Conservation (phyloP, 768 basidiomycete genomes). For the Hebeloma cylindrosporum region DNA sequence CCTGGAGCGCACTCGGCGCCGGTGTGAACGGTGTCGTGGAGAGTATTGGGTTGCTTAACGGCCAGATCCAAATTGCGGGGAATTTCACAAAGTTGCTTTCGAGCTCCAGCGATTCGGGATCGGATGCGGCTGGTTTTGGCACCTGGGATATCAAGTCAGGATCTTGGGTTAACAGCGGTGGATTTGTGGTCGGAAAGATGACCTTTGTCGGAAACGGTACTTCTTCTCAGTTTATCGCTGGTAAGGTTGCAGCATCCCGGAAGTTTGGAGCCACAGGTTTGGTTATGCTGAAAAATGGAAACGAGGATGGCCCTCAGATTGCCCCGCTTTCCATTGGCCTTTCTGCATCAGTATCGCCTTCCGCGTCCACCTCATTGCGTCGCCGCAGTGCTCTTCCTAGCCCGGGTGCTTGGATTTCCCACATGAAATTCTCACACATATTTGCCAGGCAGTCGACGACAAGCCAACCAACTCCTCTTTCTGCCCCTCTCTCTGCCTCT, state of each 20-base stretch:
- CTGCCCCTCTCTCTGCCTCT: slow-evolving; percentile 50
- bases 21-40: slow-evolving; percentile 80
- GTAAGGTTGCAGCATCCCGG: slow-evolving; percentile 55
- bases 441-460: slow-evolving; percentile 55
- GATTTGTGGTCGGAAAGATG: slow-evolving; percentile 72
- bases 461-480: slow-evolving; percentile 45
- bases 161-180: slow-evolving; percentile 73
- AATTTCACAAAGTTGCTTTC: slow-evolving; percentile 61
- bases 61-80: slow-evolving; percentile 66
- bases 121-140: slow-evolving; percentile 63
- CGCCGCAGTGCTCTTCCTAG: slow-evolving; percentile 28
- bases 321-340: slow-evolving; percentile 63
- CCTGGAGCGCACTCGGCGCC: slow-evolving; percentile 68
- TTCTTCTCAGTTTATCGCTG: slow-evolving; percentile 64
- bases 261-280: slow-evolving; percentile 77
- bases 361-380: slow-evolving; percentile 32
- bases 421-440: slow-evolving; percentile 41
- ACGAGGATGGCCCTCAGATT: slow-evolving; percentile 53
- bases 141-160: slow-evolving; percentile 62
- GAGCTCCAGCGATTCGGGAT: slow-evolving; percentile 32
- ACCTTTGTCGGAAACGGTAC: slow-evolving; percentile 70
- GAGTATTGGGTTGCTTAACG: slow-evolving; percentile 49
- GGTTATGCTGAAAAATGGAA: slow-evolving; percentile 72
- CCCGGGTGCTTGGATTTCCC: slow-evolving; percentile 47
- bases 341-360: slow-evolving; percentile 34